Conservation (phyloP, 352 stramenopile genomes). For the Phytophthora cactorum region DNA sequence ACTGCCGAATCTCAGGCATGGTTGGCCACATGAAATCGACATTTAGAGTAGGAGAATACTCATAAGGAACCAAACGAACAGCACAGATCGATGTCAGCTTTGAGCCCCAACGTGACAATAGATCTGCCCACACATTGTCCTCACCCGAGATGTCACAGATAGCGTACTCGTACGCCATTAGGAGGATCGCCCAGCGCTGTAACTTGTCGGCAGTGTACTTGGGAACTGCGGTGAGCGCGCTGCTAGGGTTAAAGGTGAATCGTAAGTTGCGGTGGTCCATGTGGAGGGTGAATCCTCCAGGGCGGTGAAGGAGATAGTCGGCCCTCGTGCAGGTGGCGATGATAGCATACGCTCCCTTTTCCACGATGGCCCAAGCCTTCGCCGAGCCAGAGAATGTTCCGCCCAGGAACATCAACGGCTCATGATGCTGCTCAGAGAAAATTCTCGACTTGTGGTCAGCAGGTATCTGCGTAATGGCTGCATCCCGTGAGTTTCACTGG, state of each 20-base stretch:
- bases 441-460: not conserved
- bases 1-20: no score
- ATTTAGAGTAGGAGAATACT: not conserved
- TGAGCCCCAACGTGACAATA: not conserved
- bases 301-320: constrained; percentile 10
- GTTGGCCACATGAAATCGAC: not conserved
- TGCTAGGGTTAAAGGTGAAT: constrained; percentile 8
- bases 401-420: constrained; percentile 16
- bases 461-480: no score
- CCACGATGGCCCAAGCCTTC: constrained; percentile 9
- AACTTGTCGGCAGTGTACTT: constrained; percentile 15
- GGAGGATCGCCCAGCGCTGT: constrained; percentile 3
- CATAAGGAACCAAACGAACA: no score
- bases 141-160: constrained; percentile 4
- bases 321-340: constrained; percentile 7
- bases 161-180: constrained; percentile 9
- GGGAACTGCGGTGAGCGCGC: not conserved
- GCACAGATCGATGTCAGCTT: not conserved
- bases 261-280: constrained; percentile 7
- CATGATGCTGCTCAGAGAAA: constrained; percentile 6
- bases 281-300: constrained; percentile 2
- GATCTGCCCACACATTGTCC: not conserved
- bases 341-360: constrained; percentile 15
- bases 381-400: constrained; percentile 11
- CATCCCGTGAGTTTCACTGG: no score